phyloP scores from a whole-genome alignment of 176 grass and related monocot species.

The Aegilops sharonensis region DNA sequence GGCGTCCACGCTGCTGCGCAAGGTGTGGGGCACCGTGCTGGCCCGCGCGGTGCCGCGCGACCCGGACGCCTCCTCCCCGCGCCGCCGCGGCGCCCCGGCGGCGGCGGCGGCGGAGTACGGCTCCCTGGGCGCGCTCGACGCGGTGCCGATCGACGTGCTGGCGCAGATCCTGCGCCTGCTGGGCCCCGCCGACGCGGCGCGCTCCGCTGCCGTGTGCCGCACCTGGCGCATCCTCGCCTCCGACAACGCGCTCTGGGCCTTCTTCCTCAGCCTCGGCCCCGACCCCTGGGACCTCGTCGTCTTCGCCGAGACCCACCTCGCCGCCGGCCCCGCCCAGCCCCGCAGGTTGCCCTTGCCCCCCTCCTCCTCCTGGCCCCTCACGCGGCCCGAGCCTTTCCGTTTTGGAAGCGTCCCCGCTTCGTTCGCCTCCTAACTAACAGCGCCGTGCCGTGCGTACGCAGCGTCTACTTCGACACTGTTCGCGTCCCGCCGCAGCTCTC shows the following conservation, averaged over 20 bases:
- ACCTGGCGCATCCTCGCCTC: conserved; percentile 62
- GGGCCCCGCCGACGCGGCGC: conserved; percentile 60
- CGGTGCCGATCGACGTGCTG: conserved; percentile 69
- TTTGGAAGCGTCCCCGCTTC: background rate
- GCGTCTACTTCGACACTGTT: conserved; percentile 35
- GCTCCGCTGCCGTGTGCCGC: conserved; percentile 51
- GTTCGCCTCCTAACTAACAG: background rate
- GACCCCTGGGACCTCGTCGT: conserved; percentile 75
- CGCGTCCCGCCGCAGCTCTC: conserved; percentile 44
- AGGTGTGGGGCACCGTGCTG: conserved; percentile 69
- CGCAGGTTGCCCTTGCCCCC: background rate
- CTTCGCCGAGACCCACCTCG: conserved; percentile 86
- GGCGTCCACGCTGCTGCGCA: conserved; percentile 69
- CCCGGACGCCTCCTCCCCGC: conserved; percentile 7
- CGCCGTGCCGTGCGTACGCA: conserved; percentile 10
- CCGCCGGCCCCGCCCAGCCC: conserved; percentile 26
- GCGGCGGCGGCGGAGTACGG: conserved; percentile 18
- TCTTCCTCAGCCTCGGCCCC: conserved; percentile 62
- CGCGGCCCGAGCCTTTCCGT: background rate
- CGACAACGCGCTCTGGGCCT: conserved; percentile 80
- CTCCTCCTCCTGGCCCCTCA: background rate
- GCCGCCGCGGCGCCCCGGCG: background rate
- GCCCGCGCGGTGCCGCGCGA: conserved; percentile 28
- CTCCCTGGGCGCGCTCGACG: conserved; percentile 61
- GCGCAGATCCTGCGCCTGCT: conserved; percentile 75